Base-by-base conservation (phyloP, 768 basidiomycete species). In the Trametes maxima region DNA sequence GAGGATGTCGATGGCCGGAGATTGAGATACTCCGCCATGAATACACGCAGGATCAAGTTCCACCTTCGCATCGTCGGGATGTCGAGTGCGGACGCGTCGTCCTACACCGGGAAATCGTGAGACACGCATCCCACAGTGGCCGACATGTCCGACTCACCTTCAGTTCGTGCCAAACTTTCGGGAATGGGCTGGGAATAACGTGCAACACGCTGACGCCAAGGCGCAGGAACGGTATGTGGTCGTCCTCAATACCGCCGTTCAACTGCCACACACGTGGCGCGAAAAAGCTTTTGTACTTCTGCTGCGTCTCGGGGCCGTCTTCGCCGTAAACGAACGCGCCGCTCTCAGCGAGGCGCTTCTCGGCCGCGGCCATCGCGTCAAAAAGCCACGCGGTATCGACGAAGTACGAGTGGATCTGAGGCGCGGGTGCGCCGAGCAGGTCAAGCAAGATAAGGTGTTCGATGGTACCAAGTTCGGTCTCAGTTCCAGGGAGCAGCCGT, bases 381-480 rank as follows among this genome's bases (percentile, higher is more conserved):
- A 92, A 95, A 42, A 99, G 77, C 97, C 97, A 98, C 5, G 89
- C 93, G 0, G 97, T 99, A 56, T 94, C 86, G 6, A 84, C 75
- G 74, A 85, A 98, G 69, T 86, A 97, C 5, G 90, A 94, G 42
- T 83, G 85, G 50, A 99, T 88, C 13, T 69, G 74, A 2, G 97
- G 95, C 54, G 84, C 74, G 2, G 82, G 75, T 8, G 92, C 85
- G 24, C 97, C 97, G 17, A 99, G 79, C 2, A 99, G 85, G 72
- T 99, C 97, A 25, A 99, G 84, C 2, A 99, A 84, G 68, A 99
- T 87, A 50, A 99, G 79, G 70, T 95, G 92, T 67, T 97, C 94
- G 57, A 99, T 90, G 13, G 84, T 85, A 16, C 84, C 79, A 33
- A 99, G 78, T 62, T 89, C 84, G 0, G 87, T 92, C 44, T 80